Evolutionary conservation across 176 grass and related monocot species (phyloP), one percentile per base, ranked within the genome.

Genomic region (Poa pratensis): DNA sequence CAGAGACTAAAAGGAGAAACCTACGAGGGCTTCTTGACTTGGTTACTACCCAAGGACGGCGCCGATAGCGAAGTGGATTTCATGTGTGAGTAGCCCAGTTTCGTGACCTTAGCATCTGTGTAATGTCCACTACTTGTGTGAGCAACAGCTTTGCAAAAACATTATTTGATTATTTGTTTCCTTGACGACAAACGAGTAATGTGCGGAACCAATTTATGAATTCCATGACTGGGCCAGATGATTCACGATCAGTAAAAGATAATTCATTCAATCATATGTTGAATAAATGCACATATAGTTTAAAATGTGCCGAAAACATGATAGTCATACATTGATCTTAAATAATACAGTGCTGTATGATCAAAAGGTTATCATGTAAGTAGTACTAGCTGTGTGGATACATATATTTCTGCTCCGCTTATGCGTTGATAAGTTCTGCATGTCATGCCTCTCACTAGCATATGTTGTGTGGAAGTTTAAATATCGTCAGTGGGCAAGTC

Each of bases 21-120:
- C 0, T 3, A 9, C 7, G n/a, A 75, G 15, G 96, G 96, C 0
- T 94, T 98, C 78, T 84, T 95, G 9, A 39, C 23, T 9, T 98
- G 96, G 96, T 81, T 98, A 77, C 80, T 95, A 58, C 96, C 96
- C 3, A 78, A 24, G 42, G 22, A 76, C 1, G 10, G 28, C 19
- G 61, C 51, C 42, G 48, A 76, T 18, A 66, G 12, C 40, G 27
- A 83, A 5, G 20, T 6, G 13, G 27, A 88, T 59, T 67, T 62
- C 54, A 92, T 82, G 85, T 84, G 76, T 76, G 80, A 88, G 73
- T 85, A 97, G 52, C 50, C 35, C 30, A 13, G 1, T 52, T 58
- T 55, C 20, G 32, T 5, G 40, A 48, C 69, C 22, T 81, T 17
- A 51, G 50, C 52, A 52, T 51, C 19, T 60, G 62, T 59, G 80